Evolutionary conservation across 306 rosid species (phyloP).

Genomic region (Elaeagnus macrophylla): DNA sequence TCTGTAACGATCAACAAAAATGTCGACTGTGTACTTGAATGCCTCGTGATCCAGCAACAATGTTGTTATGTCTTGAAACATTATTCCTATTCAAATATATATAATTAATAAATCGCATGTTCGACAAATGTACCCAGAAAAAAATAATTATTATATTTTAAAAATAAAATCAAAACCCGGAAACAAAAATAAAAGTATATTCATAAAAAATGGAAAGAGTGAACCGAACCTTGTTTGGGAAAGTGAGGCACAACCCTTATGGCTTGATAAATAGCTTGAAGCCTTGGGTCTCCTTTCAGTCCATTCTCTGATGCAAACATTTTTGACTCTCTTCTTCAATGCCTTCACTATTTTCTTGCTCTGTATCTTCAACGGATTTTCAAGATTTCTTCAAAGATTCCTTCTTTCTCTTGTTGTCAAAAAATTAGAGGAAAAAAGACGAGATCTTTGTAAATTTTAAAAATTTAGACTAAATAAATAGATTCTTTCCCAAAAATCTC

Average conservation of each 20-base stretch:
- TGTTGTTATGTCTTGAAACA: conserved; percentile 98
- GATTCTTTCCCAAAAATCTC: too few relatives aligned
- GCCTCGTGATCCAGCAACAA: conserved; percentile 94
- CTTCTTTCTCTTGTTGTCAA: too few relatives aligned
- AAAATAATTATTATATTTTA: not conserved
- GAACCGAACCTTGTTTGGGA: conserved; percentile 57
- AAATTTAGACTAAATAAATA: too few relatives aligned
- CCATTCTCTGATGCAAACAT: too few relatives aligned
- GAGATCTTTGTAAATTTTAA: too few relatives aligned
- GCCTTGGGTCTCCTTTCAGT: too few relatives aligned
- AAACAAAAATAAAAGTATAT: not conserved
- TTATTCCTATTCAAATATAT: conserved; percentile 52
- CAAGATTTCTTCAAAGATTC: too few relatives aligned
- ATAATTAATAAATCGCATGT: conserved; percentile 12
- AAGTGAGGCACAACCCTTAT: conserved; percentile 96
- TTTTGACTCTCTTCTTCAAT: too few relatives aligned
- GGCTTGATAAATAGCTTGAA: conserved; percentile 70
- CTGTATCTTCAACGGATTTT: too few relatives aligned
- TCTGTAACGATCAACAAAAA: conserved; percentile 99
- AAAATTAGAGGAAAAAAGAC: too few relatives aligned
- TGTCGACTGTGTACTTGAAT: conserved; percentile 84
- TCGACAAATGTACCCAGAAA: conserved; percentile 5
- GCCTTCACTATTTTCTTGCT: too few relatives aligned
- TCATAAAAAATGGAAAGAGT: not conserved
- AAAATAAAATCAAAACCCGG: not conserved